Evolutionary conservation across 1,284 basidiomycete genomes (phyloP).

Genomic region (Sanguinoderma infundibulare): DNA sequence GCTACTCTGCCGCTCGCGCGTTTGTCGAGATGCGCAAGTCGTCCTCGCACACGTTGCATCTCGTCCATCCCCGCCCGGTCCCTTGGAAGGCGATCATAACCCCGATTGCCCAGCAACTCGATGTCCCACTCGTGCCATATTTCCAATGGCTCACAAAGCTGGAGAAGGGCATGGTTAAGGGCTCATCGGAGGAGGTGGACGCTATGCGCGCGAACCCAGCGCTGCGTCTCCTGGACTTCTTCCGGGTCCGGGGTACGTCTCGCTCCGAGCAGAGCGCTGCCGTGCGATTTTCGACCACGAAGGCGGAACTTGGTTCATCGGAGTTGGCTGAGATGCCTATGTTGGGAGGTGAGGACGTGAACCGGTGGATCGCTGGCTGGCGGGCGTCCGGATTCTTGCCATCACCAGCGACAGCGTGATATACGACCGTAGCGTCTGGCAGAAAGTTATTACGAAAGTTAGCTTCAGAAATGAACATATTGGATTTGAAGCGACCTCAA

Average conservation of each 20-base stretch:
- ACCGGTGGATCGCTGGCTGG: constrained; percentile 8
- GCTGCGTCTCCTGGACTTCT: constrained; percentile 29
- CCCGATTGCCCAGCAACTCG: constrained; percentile 21
- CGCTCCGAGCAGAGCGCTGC: not conserved
- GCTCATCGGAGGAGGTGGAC: constrained; percentile 10
- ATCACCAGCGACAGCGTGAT: not conserved
- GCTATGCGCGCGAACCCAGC: constrained; percentile 24
- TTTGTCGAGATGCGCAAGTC: constrained; percentile 28
- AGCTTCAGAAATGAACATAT: too few relatives aligned
- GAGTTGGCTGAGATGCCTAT: constrained; percentile 2
- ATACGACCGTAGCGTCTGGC: not conserved
- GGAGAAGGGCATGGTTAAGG: not conserved
- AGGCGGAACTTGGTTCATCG: not conserved
- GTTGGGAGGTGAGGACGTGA: constrained; percentile 1
- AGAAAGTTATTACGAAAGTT: too few relatives aligned
- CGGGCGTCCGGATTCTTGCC: constrained; percentile 10
- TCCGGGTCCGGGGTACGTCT: constrained; percentile 4
- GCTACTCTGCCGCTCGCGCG: constrained; percentile 24
- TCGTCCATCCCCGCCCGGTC: constrained; percentile 31
- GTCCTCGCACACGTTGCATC: constrained; percentile 24
- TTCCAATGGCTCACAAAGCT: constrained; percentile 22
- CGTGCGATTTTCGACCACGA: constrained; percentile 12
- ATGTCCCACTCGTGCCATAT: constrained; percentile 25
- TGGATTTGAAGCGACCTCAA: too few relatives aligned
- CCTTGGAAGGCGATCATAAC: constrained; percentile 23